Evolutionary conservation across 169 alveolate species (phyloP).

Genomic region (Eimeria tenella): DNA sequence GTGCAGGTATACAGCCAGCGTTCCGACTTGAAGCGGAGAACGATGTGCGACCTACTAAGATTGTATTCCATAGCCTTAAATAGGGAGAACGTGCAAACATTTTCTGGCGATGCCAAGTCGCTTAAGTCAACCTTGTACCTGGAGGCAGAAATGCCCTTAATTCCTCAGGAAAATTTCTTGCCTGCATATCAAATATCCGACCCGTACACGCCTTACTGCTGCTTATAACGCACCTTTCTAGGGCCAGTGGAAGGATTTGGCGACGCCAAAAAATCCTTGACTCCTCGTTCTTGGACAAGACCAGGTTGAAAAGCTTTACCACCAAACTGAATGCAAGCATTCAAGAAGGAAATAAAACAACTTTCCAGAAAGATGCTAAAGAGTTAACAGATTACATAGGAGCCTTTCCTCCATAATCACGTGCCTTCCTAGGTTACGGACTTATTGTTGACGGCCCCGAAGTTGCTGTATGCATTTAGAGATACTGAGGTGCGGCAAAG

Average conservation of each 20-base stretch:
- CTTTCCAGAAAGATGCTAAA: neutral
- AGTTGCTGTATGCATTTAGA: no score
- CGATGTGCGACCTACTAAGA: conserved; percentile 39
- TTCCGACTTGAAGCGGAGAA: no score
- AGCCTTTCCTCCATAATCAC: neutral
- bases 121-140: conserved; percentile 74
- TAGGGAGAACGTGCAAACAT: conserved; percentile 73
- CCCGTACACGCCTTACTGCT: neutral
- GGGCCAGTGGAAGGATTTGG: conserved; percentile 75
- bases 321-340: conserved; percentile 48
- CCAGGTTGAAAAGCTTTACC: conserved; percentile 76
- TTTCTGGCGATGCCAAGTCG: conserved; percentile 57
- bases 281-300: conserved; percentile 64
- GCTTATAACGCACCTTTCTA: conserved; percentile 41
- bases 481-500: no score
- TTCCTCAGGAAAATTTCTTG: neutral
- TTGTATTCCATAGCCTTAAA: conserved; percentile 80
- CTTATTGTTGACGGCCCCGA: no score
- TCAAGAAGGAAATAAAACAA: neutral
- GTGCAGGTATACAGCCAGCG: no score
- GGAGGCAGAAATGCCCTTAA: neutral
- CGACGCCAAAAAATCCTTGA: conserved; percentile 75
- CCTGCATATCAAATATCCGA: neutral
- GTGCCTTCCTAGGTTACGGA: neutral
- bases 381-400: neutral